These are phyloP conservation scores for Malania oleifera DNA, from an alignment of 164 flowering plant species.

Conservation along the genomic window DNA sequence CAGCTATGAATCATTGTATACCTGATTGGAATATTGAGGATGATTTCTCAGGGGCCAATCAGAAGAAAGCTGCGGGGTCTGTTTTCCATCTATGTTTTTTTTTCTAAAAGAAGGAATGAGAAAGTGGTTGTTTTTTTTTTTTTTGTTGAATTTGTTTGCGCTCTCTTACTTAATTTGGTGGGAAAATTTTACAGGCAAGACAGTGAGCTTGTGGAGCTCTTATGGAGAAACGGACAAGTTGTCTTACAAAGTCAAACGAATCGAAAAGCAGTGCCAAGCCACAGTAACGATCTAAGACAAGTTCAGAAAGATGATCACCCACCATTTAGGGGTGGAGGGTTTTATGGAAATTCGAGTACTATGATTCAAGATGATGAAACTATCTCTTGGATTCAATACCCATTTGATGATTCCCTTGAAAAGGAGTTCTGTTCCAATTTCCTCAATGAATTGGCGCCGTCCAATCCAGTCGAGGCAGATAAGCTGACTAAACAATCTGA, in stretches of 20 bases:
- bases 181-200: too few relatives aligned
- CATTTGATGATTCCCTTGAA: constrained; percentile 44
- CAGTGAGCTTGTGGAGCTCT: too few relatives aligned
- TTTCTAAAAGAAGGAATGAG: too few relatives aligned
- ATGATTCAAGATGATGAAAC: constrained; percentile 47
- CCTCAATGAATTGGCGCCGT: constrained; percentile 32
- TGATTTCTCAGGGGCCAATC: too few relatives aligned
- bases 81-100: too few relatives aligned
- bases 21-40: too few relatives aligned
- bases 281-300: constrained; percentile 29
- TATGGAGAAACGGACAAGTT: too few relatives aligned
- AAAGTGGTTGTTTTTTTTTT: too few relatives aligned
- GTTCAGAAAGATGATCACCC: constrained; percentile 26
- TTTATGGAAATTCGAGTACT: constrained; percentile 25
- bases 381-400: constrained; percentile 48
- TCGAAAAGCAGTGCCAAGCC: constrained; percentile 22
- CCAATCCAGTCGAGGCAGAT: constrained; percentile 22
- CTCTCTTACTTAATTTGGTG: too few relatives aligned
- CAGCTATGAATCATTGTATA: too few relatives aligned
- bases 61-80: too few relatives aligned
- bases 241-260: constrained; percentile 50
- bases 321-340: constrained; percentile 11
- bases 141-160: too few relatives aligned
- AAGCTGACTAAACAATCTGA: constrained; percentile 22
- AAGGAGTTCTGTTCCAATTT: constrained; percentile 44